Percentiles rank a stretch among this genome's conserved stretches.
phyloP scores from a whole-genome alignment of 2,329 filamentous ascomycete genomes.

The Penicillium sp. region DNA sequence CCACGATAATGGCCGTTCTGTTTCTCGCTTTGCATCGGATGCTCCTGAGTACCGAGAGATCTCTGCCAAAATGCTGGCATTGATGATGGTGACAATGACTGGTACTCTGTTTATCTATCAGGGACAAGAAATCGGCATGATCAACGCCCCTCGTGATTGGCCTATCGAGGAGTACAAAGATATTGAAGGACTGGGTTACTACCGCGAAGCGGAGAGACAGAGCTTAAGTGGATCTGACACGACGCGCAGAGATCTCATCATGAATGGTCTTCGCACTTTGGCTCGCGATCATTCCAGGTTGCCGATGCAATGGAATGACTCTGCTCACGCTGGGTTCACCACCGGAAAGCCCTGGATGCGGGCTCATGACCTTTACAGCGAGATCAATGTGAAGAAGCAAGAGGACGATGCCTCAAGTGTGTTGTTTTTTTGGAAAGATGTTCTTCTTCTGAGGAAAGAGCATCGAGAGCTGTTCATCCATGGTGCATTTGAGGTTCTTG shows the following conservation, averaged over 20 bases:
- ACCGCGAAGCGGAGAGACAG: slow-evolving; percentile 37
- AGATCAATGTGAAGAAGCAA: slow-evolving; percentile 57
- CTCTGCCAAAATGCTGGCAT: slow-evolving; percentile 57
- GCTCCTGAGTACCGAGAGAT: slow-evolving; percentile 49
- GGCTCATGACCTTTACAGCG: slow-evolving; percentile 48
- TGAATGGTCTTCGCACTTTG: slow-evolving; percentile 54
- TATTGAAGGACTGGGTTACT: slow-evolving; percentile 52
- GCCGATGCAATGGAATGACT: slow-evolving; percentile 67
- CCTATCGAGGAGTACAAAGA: slow-evolving; percentile 47
- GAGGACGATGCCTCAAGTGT: slow-evolving; percentile 48
- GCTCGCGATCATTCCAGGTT: slow-evolving; percentile 63
- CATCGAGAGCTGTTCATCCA: slow-evolving; percentile 56
- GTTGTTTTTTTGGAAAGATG: slow-evolving; percentile 61
- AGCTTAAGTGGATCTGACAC: slow-evolving; percentile 33
- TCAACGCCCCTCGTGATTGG: slow-evolving; percentile 56
- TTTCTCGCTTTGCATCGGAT: slow-evolving; percentile 57
- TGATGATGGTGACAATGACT: slow-evolving; percentile 51
- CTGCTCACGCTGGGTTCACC: slow-evolving; percentile 64
- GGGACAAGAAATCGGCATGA: slow-evolving; percentile 64
- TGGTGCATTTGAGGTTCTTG: slow-evolving; percentile 22
- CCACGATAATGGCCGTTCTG: slow-evolving; percentile 61
- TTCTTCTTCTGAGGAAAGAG: slow-evolving; percentile 58
- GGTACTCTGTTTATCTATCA: slow-evolving; percentile 63
- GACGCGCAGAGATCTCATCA: slow-evolving; percentile 17
- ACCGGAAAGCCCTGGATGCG: slow-evolving; percentile 61